Conservation (phyloP, 192 early-diverging fungal genomes). For the Mortierella hygrophila region DNA sequence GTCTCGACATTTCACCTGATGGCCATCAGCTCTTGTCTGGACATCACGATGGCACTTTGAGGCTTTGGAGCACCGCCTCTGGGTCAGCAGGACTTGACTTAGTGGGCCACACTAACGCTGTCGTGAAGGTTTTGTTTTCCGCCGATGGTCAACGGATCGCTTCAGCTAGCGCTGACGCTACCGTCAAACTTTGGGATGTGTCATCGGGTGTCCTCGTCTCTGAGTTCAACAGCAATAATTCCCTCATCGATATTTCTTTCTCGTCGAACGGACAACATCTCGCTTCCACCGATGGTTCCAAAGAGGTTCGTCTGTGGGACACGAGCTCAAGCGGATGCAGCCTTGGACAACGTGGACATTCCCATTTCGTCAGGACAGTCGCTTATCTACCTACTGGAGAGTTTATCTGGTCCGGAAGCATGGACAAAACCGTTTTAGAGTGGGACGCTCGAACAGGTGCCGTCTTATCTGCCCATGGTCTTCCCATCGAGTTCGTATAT, state of each 20-base stretch:
- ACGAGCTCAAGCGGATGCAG: not conserved
- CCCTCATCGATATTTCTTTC: not conserved
- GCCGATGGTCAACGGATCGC: constrained; percentile 8
- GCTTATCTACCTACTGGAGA: not conserved
- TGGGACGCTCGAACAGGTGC: not conserved
- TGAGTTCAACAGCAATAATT: not conserved
- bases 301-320: not conserved
- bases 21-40: not conserved
- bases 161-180: not conserved
- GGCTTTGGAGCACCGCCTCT: not conserved
- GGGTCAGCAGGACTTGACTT: not conserved
- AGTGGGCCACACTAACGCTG: not conserved
- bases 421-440: not conserved
- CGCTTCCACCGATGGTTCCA: not conserved
- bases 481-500: not conserved
- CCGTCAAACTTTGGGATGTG: not conserved
- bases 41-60: not conserved
- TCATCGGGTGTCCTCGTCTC: not conserved
- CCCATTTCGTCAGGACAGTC: not conserved
- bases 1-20: not conserved
- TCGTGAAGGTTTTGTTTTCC: not conserved
- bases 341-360: not conserved
- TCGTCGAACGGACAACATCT: constrained; percentile 5
- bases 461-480: not conserved
- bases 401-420: not conserved